A percentile compares a stretch with the other conserved stretches of the same genome.
Conservation (phyloP, 192 early-diverging fungal genomes). For the Phycomyces blakesleeanus region DNA sequence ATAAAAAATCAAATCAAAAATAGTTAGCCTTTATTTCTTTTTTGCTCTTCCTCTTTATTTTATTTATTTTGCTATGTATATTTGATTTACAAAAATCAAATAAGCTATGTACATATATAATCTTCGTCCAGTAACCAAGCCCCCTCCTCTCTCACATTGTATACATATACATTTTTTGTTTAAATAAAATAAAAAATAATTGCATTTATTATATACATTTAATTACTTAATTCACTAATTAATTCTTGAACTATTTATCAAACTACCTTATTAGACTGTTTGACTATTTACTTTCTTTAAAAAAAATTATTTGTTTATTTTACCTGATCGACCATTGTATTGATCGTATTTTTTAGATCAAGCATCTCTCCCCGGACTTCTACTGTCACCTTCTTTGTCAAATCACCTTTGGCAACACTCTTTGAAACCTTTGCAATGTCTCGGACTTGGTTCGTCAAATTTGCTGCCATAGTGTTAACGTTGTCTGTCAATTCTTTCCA, state of each 20-base stretch:
- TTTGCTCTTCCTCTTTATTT: no score
- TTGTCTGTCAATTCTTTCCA: slow-evolving; percentile 66
- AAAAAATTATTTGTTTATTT: no score
- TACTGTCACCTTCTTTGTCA: slow-evolving; percentile 54
- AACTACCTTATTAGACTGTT: slow-evolving; percentile 6
- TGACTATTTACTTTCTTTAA: no score
- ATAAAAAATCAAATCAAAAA: neutral
- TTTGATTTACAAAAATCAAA: no score
- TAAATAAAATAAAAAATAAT: neutral
- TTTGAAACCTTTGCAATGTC: slow-evolving; percentile 61
- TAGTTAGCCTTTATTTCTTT: neutral
- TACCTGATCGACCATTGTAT: slow-evolving; percentile 58
- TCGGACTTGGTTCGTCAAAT: slow-evolving; percentile 60
- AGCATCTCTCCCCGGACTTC: slow-evolving; percentile 56
- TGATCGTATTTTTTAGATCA: slow-evolving; percentile 51
- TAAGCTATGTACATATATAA: no score
- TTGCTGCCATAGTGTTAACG: slow-evolving; percentile 63
- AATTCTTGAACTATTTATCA: no score
- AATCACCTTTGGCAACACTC: slow-evolving; percentile 51
- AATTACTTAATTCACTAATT: no score
- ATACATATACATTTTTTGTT: no score
- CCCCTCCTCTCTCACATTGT: no score
- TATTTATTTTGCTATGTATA: no score
- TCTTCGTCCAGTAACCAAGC: no score
- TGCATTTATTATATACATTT: no score